Evolutionary conservation across 75 land plant species (phyloP).

Genomic region (Pseudotsuga menziesii): DNA sequence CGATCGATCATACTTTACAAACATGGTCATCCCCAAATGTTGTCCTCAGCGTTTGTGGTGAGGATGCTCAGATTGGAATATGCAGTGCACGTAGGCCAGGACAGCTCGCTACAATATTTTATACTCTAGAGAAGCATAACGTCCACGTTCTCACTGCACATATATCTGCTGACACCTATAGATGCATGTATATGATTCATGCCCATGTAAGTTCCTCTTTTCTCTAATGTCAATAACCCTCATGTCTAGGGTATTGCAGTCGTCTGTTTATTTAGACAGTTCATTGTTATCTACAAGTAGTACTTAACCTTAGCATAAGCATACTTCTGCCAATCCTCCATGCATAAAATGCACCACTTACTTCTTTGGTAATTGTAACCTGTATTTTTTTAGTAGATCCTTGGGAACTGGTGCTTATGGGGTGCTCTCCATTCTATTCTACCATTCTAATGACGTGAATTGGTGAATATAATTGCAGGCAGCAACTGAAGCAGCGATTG

Average conservation of each 20-base stretch:
- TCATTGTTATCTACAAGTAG: too few relatives aligned
- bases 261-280: too few relatives aligned
- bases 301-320: too few relatives aligned
- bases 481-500: background rate
- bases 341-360: background rate
- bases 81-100: slow-evolving; percentile 39
- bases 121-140: slow-evolving; percentile 47
- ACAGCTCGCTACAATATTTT: slow-evolving; percentile 34
- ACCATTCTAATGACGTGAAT: background rate
- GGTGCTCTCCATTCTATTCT: too few relatives aligned
- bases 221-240: background rate
- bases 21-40: slow-evolving; percentile 69
- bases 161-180: slow-evolving; percentile 27
- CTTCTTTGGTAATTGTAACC: background rate
- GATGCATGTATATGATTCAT: slow-evolving; percentile 54
- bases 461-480: background rate
- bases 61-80: slow-evolving; percentile 48
- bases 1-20: slow-evolving; percentile 19
- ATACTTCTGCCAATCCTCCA: background rate
- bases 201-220: slow-evolving; percentile 43
- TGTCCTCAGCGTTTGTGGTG: slow-evolving; percentile 45
- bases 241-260: background rate
- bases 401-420: too few relatives aligned
- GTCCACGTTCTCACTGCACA: slow-evolving; percentile 49
- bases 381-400: too few relatives aligned